Conservation (phyloP, 148 eudicot species). For the Diospyros lotus region DNA sequence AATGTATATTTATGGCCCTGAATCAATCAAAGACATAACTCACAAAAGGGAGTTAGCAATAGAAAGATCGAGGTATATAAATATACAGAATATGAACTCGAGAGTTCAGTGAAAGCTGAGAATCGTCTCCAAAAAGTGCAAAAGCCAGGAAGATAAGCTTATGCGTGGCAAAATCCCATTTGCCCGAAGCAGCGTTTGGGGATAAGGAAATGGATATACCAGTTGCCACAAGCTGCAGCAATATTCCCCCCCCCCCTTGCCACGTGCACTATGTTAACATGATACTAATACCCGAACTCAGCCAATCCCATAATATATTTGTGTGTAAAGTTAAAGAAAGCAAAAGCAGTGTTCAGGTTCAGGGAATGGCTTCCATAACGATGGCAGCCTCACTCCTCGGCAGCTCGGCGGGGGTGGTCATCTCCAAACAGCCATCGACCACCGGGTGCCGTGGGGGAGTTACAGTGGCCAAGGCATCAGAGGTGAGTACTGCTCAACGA, state of each 20-base stretch:
- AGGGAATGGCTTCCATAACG: slow-evolving; percentile 64
- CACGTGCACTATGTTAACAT: slow-evolving; percentile 1
- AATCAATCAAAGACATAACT: too few relatives aligned
- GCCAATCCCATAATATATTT: too few relatives aligned
- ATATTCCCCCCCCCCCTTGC: too few relatives aligned
- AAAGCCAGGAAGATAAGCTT: slow-evolving; percentile 28
- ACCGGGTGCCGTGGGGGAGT: slow-evolving; percentile 26
- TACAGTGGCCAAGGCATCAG: slow-evolving; percentile 49
- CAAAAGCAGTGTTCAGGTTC: not conserved
- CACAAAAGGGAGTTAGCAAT: too few relatives aligned
- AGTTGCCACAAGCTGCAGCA: too few relatives aligned
- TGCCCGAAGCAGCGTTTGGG: slow-evolving; percentile 19
- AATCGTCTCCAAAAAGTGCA: not conserved
- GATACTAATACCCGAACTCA: not conserved
- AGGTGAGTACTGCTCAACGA: slow-evolving; percentile 14
- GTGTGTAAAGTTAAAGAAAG: not conserved
- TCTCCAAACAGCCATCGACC: slow-evolving; percentile 28
- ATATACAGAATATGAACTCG: too few relatives aligned
- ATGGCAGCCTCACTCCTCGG: slow-evolving; percentile 53
- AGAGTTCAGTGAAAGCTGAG: too few relatives aligned
- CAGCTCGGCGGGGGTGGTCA: slow-evolving; percentile 22
- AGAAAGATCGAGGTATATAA: too few relatives aligned
- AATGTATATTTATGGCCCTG: too few relatives aligned
- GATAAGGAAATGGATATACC: slow-evolving; percentile 47
- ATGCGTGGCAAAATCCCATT: slow-evolving; percentile 48